Evolutionary conservation across 805 yeast species (phyloP).

Genomic region (Barnettozyma salicaria): DNA sequence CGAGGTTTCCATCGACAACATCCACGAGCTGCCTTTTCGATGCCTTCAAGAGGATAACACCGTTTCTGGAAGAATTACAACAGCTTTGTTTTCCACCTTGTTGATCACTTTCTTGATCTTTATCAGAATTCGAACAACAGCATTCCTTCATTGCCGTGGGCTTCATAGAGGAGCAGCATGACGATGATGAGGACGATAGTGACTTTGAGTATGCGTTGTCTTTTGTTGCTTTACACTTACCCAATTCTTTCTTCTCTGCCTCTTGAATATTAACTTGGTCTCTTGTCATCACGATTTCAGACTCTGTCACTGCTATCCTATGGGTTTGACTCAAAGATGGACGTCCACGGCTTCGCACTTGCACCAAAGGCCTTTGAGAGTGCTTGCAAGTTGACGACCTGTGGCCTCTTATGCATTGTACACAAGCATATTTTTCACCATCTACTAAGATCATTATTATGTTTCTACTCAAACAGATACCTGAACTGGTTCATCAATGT

Average conservation of each 20-base stretch:
- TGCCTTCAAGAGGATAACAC: slow-evolving; percentile 24
- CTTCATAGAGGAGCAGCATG: slow-evolving; percentile 5
- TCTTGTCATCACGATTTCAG: slow-evolving; percentile 16
- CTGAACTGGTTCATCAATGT: too few species aligned
- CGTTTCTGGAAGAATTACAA: slow-evolving; percentile 13
- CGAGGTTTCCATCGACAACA: slow-evolving; percentile 22
- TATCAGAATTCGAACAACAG: slow-evolving; percentile 5
- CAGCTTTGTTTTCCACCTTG: slow-evolving; percentile 2
- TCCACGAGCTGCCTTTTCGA: slow-evolving; percentile 25
- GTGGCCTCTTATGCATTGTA: slow-evolving; percentile 79
- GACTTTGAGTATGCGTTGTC: neutral
- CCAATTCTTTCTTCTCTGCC: neutral
- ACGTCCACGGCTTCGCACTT: slow-evolving; percentile 73
- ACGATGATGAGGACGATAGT: too few species aligned
- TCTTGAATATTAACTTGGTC: slow-evolving; percentile 14
- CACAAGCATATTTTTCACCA: slow-evolving; percentile 67
- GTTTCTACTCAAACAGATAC: too few species aligned
- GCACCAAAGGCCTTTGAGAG: slow-evolving; percentile 62
- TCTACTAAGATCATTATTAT: slow-evolving; percentile 68
- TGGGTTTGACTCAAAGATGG: slow-evolving; percentile 46
- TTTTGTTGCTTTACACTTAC: neutral
- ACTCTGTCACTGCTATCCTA: slow-evolving; percentile 26
- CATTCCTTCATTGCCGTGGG: neutral
- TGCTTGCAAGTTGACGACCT: slow-evolving; percentile 76
- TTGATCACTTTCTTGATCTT: neutral